Percentiles rank a stretch among this genome's conserved stretches.
Evolutionary conservation across 2,329 filamentous ascomycete species (phyloP).

Genomic region (Fusarium citri): DNA sequence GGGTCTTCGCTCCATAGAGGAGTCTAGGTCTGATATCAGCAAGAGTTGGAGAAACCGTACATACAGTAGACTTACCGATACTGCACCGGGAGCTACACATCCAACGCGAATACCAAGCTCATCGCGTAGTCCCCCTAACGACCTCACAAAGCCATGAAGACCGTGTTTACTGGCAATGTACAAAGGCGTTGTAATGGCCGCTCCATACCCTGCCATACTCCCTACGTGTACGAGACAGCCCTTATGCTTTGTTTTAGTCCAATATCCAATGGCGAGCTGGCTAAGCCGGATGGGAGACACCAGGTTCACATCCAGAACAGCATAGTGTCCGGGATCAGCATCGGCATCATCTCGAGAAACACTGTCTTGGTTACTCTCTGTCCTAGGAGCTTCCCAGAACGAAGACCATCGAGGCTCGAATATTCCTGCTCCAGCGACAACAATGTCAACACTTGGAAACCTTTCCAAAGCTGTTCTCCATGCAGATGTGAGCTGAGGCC

Average conservation of each 20-base stretch:
- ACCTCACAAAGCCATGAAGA: conserved; percentile 52
- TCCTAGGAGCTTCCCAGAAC: conserved; percentile 53
- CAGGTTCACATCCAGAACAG: conserved; percentile 53
- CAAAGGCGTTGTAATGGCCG: conserved; percentile 49
- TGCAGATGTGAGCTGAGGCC: conserved; percentile 50
- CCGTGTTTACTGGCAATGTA: conserved; percentile 55
- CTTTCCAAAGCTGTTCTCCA: conserved; percentile 46
- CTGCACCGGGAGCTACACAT: conserved; percentile 51
- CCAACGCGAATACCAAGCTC: conserved; percentile 37
- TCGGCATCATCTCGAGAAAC: conserved; percentile 46
- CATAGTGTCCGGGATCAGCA: conserved; percentile 50
- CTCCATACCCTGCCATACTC: conserved; percentile 51
- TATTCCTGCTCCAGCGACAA: conserved; percentile 53
- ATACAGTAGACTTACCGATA: conserved; percentile 40
- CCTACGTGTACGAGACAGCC: conserved; percentile 51
- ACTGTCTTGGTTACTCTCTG: conserved; percentile 46
- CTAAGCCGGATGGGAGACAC: conserved; percentile 52
- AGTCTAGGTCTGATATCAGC: conserved; percentile 41
- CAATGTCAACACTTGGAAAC: conserved; percentile 51
- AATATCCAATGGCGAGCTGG: conserved; percentile 54
- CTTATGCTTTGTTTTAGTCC: conserved; percentile 47
- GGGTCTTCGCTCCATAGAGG: conserved; percentile 51
- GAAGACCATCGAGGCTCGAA: conserved; percentile 53
- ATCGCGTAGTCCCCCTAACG: conserved; percentile 47
- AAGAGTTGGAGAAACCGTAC: background rate